Conservation (phyloP, 129 eudicot species). For the Artemisia annua region DNA sequence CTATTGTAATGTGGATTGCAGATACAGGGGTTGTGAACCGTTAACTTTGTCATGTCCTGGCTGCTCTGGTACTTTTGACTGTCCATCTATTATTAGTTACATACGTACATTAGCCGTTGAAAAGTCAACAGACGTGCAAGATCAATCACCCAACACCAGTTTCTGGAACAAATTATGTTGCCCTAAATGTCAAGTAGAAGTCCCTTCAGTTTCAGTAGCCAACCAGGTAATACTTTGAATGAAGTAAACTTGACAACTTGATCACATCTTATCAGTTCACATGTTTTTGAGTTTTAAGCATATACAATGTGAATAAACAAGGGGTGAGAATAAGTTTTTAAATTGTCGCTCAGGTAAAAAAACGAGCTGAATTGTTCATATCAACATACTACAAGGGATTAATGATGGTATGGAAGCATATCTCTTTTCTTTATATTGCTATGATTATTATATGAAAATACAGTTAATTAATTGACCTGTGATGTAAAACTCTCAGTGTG, state of each 20-base stretch:
- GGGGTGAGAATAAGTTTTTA: not conserved
- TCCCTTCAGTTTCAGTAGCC: slow-evolving; percentile 68
- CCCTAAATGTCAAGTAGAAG: slow-evolving; percentile 81
- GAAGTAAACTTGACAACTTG: not conserved
- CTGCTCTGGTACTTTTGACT: slow-evolving; percentile 75
- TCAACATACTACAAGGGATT: slow-evolving; percentile 79
- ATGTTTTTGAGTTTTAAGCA: not conserved
- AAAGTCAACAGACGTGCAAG: slow-evolving; percentile 47
- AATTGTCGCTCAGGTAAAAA: slow-evolving; percentile 61
- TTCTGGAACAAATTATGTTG: slow-evolving; percentile 74
- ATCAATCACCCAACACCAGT: slow-evolving; percentile 32
- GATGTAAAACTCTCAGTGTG: slow-evolving; percentile 58
- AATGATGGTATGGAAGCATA: slow-evolving; percentile 67
- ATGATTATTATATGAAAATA: not conserved
- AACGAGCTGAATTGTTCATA: slow-evolving; percentile 79
- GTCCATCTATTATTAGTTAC: slow-evolving; percentile 74
- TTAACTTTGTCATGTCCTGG: slow-evolving; percentile 79
- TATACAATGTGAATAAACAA: not conserved
- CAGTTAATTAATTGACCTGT: not conserved
- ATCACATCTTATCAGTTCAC: not conserved
- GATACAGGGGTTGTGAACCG: slow-evolving; percentile 84
- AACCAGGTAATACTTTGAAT: slow-evolving; percentile 62
- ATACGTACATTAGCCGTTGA: slow-evolving; percentile 46
- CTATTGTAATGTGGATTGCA: slow-evolving; percentile 32
- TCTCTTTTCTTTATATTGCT: not conserved